These are phyloP conservation scores for Amanita muscaria DNA, from an alignment of 768 basidiomycete genomes.

Conservation along the genomic window DNA sequence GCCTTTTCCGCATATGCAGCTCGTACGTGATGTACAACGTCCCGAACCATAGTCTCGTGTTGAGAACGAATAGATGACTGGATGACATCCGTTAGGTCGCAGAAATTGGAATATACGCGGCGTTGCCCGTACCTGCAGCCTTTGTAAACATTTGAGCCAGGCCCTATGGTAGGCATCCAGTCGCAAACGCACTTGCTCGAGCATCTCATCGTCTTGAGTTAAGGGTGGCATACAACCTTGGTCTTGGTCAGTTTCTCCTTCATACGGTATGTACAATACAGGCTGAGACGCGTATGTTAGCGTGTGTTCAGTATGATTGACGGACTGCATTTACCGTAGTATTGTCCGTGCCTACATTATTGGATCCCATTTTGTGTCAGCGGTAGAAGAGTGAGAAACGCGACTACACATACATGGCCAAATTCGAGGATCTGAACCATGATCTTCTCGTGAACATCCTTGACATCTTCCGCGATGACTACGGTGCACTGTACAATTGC, in stretches of 20 bases:
- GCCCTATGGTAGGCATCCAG: slow-evolving; percentile 45
- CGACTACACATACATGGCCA: no score
- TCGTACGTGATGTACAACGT: slow-evolving; percentile 34
- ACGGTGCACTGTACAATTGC: slow-evolving; percentile 28
- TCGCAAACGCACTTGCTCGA: slow-evolving; percentile 20
- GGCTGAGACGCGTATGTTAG: neutral
- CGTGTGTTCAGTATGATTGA: no score
- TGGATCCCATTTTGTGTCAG: no score
- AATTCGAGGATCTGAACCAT: neutral
- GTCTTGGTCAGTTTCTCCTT: neutral
- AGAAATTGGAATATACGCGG: neutral
- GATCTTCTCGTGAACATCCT: slow-evolving; percentile 1
- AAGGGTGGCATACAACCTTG: neutral
- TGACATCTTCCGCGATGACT: slow-evolving; percentile 17
- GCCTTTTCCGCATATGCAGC: slow-evolving; percentile 36
- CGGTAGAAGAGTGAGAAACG: no score
- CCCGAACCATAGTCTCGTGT: slow-evolving; percentile 31
- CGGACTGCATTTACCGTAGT: no score
- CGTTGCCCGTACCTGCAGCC: slow-evolving; percentile 46
- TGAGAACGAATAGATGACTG: slow-evolving; percentile 21
- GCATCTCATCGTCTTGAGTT: neutral
- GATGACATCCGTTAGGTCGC: slow-evolving; percentile 26
- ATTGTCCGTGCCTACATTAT: no score
- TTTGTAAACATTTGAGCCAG: slow-evolving; percentile 51
- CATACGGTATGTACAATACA: slow-evolving; percentile 3